Evolutionary conservation across 2,329 filamentous ascomycete genomes (phyloP).

Genomic region (Rutstroemia sp.): DNA sequence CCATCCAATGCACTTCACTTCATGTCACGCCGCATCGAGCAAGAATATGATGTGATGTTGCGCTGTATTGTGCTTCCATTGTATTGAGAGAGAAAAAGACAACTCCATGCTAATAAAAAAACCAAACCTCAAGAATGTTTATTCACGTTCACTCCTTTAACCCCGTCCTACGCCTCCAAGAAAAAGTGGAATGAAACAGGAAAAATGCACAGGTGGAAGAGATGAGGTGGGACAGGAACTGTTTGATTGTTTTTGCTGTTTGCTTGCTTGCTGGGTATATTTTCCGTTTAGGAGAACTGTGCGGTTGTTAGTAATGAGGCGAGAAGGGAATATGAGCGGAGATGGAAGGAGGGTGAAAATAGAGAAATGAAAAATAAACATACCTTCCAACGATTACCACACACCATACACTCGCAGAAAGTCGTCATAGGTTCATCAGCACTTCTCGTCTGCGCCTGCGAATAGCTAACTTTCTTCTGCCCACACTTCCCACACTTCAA

Average conservation of each 20-base stretch:
- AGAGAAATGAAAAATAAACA: neutral
- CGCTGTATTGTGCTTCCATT: too few relatives aligned
- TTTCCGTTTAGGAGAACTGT: constrained; percentile 28
- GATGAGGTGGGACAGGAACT: neutral
- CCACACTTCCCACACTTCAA: constrained; percentile 89
- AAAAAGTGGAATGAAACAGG: constrained; percentile 20
- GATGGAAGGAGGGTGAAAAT: neutral
- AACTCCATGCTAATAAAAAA: neutral
- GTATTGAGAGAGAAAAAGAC: neutral
- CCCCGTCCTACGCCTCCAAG: constrained; percentile 17
- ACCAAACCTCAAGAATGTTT: too few relatives aligned
- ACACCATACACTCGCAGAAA: constrained; percentile 64
- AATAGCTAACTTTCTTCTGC: constrained; percentile 91
- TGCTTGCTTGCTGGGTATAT: neutral
- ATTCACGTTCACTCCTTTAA: constrained; percentile 11
- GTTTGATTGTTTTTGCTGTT: neutral
- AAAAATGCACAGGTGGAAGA: constrained; percentile 3
- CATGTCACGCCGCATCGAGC: too few relatives aligned
- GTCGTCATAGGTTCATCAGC: constrained; percentile 91
- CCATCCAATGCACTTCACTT: too few relatives aligned
- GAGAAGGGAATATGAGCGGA: too few relatives aligned
- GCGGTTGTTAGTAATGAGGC: too few relatives aligned
- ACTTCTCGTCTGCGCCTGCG: constrained; percentile 88
- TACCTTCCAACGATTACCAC: constrained; percentile 67
- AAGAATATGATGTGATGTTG: too few relatives aligned